Conservation (phyloP, 23 red algal species). For the Gracilariopsis chorda region DNA sequence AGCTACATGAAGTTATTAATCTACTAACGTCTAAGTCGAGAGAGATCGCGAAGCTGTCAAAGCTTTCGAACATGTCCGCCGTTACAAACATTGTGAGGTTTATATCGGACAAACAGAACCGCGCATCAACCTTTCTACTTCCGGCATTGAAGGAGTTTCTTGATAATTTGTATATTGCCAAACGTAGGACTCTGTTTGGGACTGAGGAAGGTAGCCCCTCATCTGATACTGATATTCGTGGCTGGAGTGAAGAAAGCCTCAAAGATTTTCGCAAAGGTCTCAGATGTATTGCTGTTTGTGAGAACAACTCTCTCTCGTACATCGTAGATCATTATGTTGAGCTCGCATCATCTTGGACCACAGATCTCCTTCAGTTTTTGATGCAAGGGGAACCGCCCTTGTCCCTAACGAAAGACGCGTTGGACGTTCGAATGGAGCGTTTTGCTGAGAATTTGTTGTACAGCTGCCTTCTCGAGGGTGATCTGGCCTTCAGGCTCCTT, state of each 20-base stretch:
- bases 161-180: neutral
- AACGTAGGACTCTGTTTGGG: neutral
- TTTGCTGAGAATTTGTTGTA: slow-evolving; percentile 28
- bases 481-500: slow-evolving; percentile 25
- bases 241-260: neutral
- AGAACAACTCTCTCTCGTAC: slow-evolving; percentile 4
- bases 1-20: slow-evolving; percentile 2
- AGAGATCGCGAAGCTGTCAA: neutral
- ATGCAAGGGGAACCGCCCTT: neutral
- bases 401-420: neutral
- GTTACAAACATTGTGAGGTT: slow-evolving; percentile 17
- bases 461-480: slow-evolving; percentile 3
- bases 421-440: slow-evolving; percentile 1
- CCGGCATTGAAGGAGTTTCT: slow-evolving; percentile 26
- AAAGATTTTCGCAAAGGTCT: slow-evolving; percentile 24
- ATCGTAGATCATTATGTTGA: slow-evolving; percentile 54
- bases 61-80: slow-evolving; percentile 22
- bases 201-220: neutral
- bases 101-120: slow-evolving; percentile 36
- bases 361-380: neutral
- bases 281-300: slow-evolving; percentile 20
- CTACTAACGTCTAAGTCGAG: slow-evolving; percentile 2
- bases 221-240: neutral
- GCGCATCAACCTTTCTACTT: slow-evolving; percentile 12
- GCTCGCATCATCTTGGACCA: slow-evolving; percentile 19